These are phyloP conservation scores for Talaromyces proteolyticus DNA, from an alignment of 495 filamentous ascomycete species.

Conservation along the genomic window DNA sequence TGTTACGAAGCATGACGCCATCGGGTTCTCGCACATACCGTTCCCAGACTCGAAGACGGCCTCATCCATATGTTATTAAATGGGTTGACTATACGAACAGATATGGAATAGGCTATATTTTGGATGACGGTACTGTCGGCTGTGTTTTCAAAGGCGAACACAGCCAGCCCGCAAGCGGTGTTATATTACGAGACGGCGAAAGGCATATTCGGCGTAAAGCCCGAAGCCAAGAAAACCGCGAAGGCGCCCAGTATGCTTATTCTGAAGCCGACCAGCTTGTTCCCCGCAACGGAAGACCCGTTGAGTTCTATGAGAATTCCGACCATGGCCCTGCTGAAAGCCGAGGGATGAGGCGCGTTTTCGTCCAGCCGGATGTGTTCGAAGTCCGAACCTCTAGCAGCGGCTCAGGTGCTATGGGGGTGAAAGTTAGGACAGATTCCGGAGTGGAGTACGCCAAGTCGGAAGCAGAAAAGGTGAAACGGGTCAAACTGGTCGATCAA, in stretches of 20 bases:
- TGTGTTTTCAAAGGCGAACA: constrained; percentile 69
- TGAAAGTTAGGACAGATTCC: constrained; percentile 45
- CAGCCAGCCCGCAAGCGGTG: constrained; percentile 54
- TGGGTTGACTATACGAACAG: constrained; percentile 96
- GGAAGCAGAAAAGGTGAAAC: constrained; percentile 65
- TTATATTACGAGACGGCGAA: constrained; percentile 61
- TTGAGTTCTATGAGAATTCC: constrained; percentile 78
- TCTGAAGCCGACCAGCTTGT: constrained; percentile 59
- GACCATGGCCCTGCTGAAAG: constrained; percentile 37
- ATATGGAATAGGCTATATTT: constrained; percentile 79
- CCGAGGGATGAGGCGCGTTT: constrained; percentile 57
- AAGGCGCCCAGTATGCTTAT: constrained; percentile 46
- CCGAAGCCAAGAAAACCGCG: constrained; percentile 49
- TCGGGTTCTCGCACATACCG: constrained; percentile 27
- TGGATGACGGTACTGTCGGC: constrained; percentile 78
- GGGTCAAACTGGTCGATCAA: constrained; percentile 78
- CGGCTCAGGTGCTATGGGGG: constrained; percentile 15
- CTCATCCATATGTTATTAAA: constrained; percentile 62
- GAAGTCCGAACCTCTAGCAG: constrained; percentile 24
- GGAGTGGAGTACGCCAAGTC: constrained; percentile 44
- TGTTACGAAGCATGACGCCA: constrained; percentile 34
- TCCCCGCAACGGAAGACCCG: constrained; percentile 52
- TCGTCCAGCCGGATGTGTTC: constrained; percentile 56
- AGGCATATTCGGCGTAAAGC: constrained; percentile 42
- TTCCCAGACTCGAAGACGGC: constrained; percentile 21